Evolutionary conservation across 139 green algal genomes (phyloP).

Genomic region (Yamagishiella unicocca): DNA sequence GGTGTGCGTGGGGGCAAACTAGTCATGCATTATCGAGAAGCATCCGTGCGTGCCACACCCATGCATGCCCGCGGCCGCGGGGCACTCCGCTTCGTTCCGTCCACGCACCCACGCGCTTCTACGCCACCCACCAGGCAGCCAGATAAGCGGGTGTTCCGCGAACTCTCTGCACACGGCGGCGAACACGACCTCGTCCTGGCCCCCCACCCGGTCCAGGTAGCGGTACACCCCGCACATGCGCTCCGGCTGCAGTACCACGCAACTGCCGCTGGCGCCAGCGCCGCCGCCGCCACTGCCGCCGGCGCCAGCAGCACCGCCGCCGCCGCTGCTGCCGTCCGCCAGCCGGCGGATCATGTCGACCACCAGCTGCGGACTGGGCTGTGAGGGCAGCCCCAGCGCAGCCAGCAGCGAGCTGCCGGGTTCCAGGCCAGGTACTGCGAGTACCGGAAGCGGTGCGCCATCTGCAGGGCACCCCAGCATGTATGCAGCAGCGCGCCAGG

Average conservation of each 20-base stretch:
- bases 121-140: neutral
- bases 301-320: neutral
- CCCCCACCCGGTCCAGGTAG: neutral
- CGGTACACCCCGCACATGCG: neutral
- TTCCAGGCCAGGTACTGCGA: neutral
- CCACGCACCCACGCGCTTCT: neutral
- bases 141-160: neutral
- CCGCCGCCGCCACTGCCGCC: neutral
- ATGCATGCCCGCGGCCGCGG: too few species aligned
- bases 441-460: neutral
- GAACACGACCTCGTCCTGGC: neutral
- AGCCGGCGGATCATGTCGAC: neutral
- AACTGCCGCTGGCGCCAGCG: neutral
- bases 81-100: neutral
- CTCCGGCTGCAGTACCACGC: neutral
- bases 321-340: neutral
- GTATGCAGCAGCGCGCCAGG: too few species aligned
- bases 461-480: too few species aligned
- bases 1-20: too few species aligned
- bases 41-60: too few species aligned
- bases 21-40: too few species aligned
- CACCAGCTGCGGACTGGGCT: neutral
- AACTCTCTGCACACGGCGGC: neutral
- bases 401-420: neutral
- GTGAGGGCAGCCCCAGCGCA: neutral